Evolutionary conservation across 108 stramenopile species (phyloP), one percentile per base, ranked within the genome.

Genomic region (Cyclostephanos tholiformis): DNA sequence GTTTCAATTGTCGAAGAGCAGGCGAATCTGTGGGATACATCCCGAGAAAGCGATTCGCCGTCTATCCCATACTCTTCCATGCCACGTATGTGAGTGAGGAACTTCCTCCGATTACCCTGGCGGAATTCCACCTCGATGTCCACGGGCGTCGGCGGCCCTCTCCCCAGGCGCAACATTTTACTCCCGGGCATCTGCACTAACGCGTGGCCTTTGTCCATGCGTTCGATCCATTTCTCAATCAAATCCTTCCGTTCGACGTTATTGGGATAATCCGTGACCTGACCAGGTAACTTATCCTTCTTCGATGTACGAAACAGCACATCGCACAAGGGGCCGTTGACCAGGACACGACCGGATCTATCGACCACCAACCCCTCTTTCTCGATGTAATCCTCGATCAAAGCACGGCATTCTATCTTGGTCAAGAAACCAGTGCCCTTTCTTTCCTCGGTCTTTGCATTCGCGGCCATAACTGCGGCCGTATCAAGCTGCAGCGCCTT

Each of bases 261-360:
- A 46, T 75, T 79, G 26, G 87, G 86, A 61, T 52, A 78, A 6
- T 39, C 57, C 30, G 61, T n/a, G 17, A 55, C 55, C 72, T 61
- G 55, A 12, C 30, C 65, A 16, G 27, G 20, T 49, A 39, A 7
- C 58, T 65, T 75, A 14, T 84, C 55, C 58, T 85, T 88, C 55
- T 86, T 89, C 17, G 79, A 70, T 16, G 16, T 41, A 35, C 86
- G 82, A 72, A 79, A 92, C 17, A 95, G 46, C 17, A 80, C 83
- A 78, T 92, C 88, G n/a, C 84, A 88, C 48, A 95, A 35, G 23
- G 94, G 89, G 20, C 91, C 94, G 77, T 95, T 89, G 49, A 95
- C 29, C 10, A 57, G 10, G 14, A 90, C 77, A n/a, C 58, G 51
- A 11, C 77, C 82, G 29, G 51, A 44, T 0, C 43, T 57, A 2